A percentile compares a stretch with the other conserved stretches of the same genome.
Evolutionary conservation across 768 basidiomycete genomes (phyloP).

Genomic region (Mycena haematopus): DNA sequence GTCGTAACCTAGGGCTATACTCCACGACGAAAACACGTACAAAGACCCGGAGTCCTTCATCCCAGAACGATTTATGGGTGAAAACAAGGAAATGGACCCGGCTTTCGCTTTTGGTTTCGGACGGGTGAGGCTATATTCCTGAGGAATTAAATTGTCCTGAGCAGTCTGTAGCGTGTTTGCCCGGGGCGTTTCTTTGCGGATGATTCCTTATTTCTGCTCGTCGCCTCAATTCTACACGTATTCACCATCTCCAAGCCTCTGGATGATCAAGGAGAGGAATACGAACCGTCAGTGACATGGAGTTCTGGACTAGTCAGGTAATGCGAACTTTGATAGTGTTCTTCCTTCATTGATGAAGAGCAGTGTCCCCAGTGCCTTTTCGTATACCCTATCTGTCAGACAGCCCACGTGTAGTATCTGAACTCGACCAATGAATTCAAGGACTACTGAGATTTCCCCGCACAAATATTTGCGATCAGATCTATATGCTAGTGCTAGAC

Average conservation of each 20-base stretch:
- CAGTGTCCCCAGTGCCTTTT: conserved; percentile 1
- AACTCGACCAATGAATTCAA: too few relatives aligned
- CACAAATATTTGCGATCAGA: too few relatives aligned
- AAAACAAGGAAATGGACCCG: neutral
- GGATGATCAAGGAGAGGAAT: neutral
- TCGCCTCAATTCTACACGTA: conserved; percentile 2
- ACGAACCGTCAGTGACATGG: conserved; percentile 1
- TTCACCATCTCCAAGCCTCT: neutral
- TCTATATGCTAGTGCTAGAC: too few relatives aligned
- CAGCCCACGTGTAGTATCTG: neutral
- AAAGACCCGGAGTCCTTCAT: conserved; percentile 3
- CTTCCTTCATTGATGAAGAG: neutral
- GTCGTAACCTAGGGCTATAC: too few relatives aligned
- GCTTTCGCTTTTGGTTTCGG: conserved; percentile 5
- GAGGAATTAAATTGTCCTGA: too few relatives aligned
- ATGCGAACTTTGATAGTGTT: too few relatives aligned
- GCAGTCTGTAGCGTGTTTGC: neutral
- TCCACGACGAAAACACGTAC: too few relatives aligned
- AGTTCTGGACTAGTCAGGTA: conserved; percentile 11
- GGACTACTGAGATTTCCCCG: too few relatives aligned
- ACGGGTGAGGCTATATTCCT: neutral
- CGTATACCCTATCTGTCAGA: neutral
- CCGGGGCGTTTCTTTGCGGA: conserved; percentile 3
- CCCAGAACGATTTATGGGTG: conserved; percentile 8
- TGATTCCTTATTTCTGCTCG: neutral